Evolutionary conservation across 2,329 filamentous ascomycete species (phyloP), one percentile per base, ranked within the genome.

Genomic region (Alternaria burnsii): DNA sequence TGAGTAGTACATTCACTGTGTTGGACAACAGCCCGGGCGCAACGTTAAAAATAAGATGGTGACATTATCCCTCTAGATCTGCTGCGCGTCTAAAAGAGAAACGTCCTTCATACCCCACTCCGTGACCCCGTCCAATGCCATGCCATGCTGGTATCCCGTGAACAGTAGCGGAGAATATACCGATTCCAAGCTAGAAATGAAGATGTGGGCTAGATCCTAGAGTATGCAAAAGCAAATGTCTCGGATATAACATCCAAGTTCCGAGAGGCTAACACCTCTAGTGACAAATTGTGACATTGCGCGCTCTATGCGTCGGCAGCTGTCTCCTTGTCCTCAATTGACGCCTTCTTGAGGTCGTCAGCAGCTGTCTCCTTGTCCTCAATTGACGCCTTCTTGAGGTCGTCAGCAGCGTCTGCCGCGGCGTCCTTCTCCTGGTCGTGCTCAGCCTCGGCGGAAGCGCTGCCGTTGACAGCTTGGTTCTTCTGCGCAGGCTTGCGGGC

Each of bases 311-410:
- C 71, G 58, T 72, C 70, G 9, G 63, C 62, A 18, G 63, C 54
- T 48, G 70, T 69, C 30, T 70, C 68, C 30, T 71, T 71, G 67
- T 89, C 87, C 76, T 90, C 88, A 41, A 90, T 76, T 52, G 83
- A 83, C 50, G 87, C 84, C 69, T 86, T 84, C 78, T 89, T 82
- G 59, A 90, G 79, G 65, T 89, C 87, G 57, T 86, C 85, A 20
- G 84, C 78, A 26, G 82, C 87, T 48, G 70, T 69, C 30, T 70
- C 68, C 30, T 71, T 71, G 67, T 89, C 87, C 76, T 90, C 88
- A 41, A 90, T 76, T 52, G 83, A 83, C 50, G 87, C 84, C 69
- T 86, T 84, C 78, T 89, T 82, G 59, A 90, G 79, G 65, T 89
- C 87, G 57, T 86, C 85, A 20, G 84, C 78, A 26, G 82, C 87